Conservation (phyloP, 768 basidiomycete genomes). For the Trametes gibbosa region DNA sequence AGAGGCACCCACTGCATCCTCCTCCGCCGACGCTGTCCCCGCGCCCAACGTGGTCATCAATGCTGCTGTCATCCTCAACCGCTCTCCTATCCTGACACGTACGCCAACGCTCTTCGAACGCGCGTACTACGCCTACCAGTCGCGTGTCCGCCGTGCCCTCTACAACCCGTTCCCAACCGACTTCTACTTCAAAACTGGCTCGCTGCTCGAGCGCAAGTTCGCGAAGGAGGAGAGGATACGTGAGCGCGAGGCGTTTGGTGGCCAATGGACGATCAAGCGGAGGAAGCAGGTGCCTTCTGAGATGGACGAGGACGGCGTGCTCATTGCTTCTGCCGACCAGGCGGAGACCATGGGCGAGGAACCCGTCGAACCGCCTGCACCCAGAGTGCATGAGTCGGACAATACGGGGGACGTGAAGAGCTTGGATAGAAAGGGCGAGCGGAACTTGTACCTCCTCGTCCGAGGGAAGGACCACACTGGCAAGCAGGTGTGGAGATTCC, state of each 20-base stretch:
- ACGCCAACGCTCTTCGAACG: constrained; percentile 71
- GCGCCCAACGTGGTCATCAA: constrained; percentile 41
- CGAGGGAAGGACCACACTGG: constrained; percentile 44
- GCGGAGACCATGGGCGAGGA: constrained; percentile 55
- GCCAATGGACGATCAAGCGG: constrained; percentile 42
- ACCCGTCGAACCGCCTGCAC: constrained; percentile 39
- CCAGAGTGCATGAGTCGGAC: constrained; percentile 64
- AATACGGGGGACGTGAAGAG: constrained; percentile 58
- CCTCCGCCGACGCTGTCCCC: constrained; percentile 32
- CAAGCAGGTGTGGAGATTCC: constrained; percentile 76
- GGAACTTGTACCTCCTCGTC: constrained; percentile 88
- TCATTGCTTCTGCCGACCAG: constrained; percentile 5
- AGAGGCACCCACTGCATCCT: constrained; percentile 16
- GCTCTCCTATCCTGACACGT: constrained; percentile 72
- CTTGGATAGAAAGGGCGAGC: constrained; percentile 77
- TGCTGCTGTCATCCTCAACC: constrained; percentile 72
- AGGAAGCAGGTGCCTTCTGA: background rate
- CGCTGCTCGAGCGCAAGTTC: constrained; percentile 79
- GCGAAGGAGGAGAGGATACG: constrained; percentile 69
- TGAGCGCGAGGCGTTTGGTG: constrained; percentile 73
- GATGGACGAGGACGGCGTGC: constrained; percentile 12
- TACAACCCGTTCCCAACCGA: constrained; percentile 86
- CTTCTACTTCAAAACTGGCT: constrained; percentile 93
- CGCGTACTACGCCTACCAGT: constrained; percentile 82
- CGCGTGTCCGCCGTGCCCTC: constrained; percentile 77